Conservation (phyloP, 257 asterid genomes). For the Anisodus acutangulus region DNA sequence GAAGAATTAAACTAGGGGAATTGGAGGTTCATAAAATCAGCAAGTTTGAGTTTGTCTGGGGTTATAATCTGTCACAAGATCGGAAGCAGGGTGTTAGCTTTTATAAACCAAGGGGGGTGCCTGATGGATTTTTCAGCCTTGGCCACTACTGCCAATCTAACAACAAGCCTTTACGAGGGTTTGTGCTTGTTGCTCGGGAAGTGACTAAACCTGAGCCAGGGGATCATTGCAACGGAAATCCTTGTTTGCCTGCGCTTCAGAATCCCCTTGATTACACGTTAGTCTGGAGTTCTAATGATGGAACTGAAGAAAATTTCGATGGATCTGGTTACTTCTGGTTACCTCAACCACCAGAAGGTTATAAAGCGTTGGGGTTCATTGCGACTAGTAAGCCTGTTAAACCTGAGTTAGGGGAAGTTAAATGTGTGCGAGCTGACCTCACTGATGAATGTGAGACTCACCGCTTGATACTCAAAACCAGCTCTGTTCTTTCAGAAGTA, state of each 20-base stretch:
- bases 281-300: slow-evolving; percentile 72
- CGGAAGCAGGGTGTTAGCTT: slow-evolving; percentile 66
- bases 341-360: slow-evolving; percentile 78
- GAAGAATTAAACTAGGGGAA: slow-evolving; percentile 68
- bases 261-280: slow-evolving; percentile 71
- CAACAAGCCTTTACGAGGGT: slow-evolving; percentile 71
- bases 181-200: slow-evolving; percentile 77
- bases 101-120: slow-evolving; percentile 69
- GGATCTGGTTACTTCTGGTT: slow-evolving; percentile 70
- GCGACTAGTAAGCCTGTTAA: slow-evolving; percentile 63
- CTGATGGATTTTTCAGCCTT: slow-evolving; percentile 69
- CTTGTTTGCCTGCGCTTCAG: slow-evolving; percentile 53
- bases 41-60: slow-evolving; percentile 68
- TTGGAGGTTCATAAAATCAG: slow-evolving; percentile 70
- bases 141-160: slow-evolving; percentile 84
- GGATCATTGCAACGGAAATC: slow-evolving; percentile 25
- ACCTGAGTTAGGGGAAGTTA: slow-evolving; percentile 63
- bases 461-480: slow-evolving; percentile 45
- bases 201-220: slow-evolving; percentile 33
- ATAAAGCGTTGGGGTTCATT: slow-evolving; percentile 75
- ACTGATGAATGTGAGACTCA: slow-evolving; percentile 68
- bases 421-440: slow-evolving; percentile 77
- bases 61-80: slow-evolving; percentile 56
- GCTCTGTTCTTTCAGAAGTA: slow-evolving; percentile 46
- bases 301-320: slow-evolving; percentile 52